Conservation (phyloP, 169 alveolate species). For the Babesia microti region DNA sequence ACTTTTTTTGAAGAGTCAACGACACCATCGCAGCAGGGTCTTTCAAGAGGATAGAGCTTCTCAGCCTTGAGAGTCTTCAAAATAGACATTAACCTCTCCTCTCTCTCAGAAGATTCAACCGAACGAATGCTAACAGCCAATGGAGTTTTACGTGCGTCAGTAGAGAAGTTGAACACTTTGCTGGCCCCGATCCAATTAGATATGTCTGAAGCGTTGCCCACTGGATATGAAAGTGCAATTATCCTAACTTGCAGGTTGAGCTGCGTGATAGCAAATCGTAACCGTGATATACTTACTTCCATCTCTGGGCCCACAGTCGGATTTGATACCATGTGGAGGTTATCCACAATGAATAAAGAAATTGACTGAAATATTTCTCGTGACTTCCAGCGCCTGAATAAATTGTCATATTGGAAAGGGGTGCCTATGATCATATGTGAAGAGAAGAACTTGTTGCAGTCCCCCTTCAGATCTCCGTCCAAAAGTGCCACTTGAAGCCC, state of each 20-base stretch:
- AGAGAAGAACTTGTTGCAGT: slow-evolving; percentile 57
- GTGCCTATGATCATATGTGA: slow-evolving; percentile 75
- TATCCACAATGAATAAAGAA: slow-evolving; percentile 84
- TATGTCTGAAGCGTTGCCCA: slow-evolving; percentile 82
- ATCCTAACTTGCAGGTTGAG: slow-evolving; percentile 61
- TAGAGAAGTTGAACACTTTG: slow-evolving; percentile 19
- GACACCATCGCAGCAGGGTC: too few species aligned
- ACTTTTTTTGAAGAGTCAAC: too few species aligned
- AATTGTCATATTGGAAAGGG: slow-evolving; percentile 82
- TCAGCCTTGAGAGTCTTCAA: too few species aligned
- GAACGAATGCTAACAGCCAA: slow-evolving; percentile 27
- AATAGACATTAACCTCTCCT: slow-evolving; percentile 30
- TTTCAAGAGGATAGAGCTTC: too few species aligned
- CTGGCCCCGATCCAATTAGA: slow-evolving; percentile 84
- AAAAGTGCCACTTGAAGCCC: slow-evolving; percentile 47
- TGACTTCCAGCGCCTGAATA: slow-evolving; percentile 82
- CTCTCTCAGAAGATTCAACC: slow-evolving; percentile 41
- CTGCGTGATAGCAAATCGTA: slow-evolving; percentile 85
- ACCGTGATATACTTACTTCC: slow-evolving; percentile 87
- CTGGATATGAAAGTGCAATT: slow-evolving; percentile 80
- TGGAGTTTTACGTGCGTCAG: slow-evolving; percentile 10
- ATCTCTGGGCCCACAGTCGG: slow-evolving; percentile 69
- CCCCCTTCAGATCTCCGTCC: slow-evolving; percentile 75
- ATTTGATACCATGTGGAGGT: slow-evolving; percentile 80
- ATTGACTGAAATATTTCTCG: slow-evolving; percentile 64